phyloP scores from a whole-genome alignment of 345 rosid genomes.

The Aquilaria malaccensis region DNA sequence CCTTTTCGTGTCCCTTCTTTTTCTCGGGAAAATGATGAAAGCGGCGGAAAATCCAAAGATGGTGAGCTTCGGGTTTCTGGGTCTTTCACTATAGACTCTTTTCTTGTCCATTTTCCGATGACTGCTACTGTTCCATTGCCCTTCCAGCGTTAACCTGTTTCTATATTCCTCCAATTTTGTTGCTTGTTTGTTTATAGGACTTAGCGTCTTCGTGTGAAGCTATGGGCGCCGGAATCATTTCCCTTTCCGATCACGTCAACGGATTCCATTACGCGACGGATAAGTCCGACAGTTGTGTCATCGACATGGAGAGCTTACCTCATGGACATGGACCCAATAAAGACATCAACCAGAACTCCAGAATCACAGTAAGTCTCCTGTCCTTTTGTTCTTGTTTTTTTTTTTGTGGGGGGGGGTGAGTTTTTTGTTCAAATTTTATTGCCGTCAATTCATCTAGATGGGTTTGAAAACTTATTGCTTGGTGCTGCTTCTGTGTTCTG shows the following conservation, averaged over 20 bases:
- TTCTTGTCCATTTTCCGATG: not conserved
- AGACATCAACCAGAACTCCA: conserved; percentile 33
- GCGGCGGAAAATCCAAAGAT: conserved; percentile 49
- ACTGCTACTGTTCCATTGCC: not conserved
- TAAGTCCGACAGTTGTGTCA: conserved; percentile 13
- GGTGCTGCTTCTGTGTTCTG: too few relatives aligned
- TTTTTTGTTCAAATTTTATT: too few relatives aligned
- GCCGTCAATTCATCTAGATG: too few relatives aligned
- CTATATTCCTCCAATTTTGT: not conserved
- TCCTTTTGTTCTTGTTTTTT: not conserved
- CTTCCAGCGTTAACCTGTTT: not conserved
- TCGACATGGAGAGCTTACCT: conserved; percentile 14
- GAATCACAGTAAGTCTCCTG: conserved; percentile 37
- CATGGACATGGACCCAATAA: conserved; percentile 4
- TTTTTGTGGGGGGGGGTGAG: not conserved
- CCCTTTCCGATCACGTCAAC: conserved; percentile 13
- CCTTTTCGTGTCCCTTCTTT: conserved; percentile 3
- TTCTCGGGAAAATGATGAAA: conserved; percentile 26
- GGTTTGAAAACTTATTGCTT: too few relatives aligned
- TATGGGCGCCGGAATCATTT: conserved; percentile 2
- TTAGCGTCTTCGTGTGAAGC: conserved; percentile 4
- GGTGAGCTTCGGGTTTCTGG: conserved; percentile 28
- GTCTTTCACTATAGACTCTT: not conserved
- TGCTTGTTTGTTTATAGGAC: conserved; percentile 4
- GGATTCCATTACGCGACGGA: conserved; percentile 13